Evolutionary conservation across 768 basidiomycete species (phyloP).

Genomic region (Phanerochaete carnosa): DNA sequence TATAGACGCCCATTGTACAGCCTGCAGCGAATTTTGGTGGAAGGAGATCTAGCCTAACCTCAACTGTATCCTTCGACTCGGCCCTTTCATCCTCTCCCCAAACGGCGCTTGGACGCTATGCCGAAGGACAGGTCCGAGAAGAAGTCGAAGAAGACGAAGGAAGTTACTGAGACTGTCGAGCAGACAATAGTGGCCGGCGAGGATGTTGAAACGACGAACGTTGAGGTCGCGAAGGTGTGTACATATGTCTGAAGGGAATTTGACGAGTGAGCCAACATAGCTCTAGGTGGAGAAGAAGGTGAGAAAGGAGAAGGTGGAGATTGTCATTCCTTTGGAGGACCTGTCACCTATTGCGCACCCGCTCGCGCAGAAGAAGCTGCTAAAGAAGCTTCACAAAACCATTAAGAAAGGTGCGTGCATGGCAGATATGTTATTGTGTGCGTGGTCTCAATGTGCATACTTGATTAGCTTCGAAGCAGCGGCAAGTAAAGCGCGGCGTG

Average conservation of each 20-base stretch:
- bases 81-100: background rate
- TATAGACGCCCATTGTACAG: background rate
- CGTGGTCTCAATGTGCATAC: background rate
- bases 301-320: slow-evolving; percentile 64
- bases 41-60: background rate
- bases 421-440: background rate
- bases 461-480: slow-evolving; percentile 78
- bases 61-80: background rate
- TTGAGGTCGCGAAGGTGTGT: slow-evolving; percentile 32
- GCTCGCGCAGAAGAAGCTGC: slow-evolving; percentile 87
- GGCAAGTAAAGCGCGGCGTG: slow-evolving; percentile 96
- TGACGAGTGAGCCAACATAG: slow-evolving; percentile 2
- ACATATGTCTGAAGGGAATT: background rate
- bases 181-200: slow-evolving; percentile 26
- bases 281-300: slow-evolving; percentile 50
- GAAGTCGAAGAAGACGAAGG: slow-evolving; percentile 59
- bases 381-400: slow-evolving; percentile 92
- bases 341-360: slow-evolving; percentile 94
- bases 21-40: background rate
- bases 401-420: slow-evolving; percentile 75
- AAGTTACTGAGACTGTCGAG: slow-evolving; percentile 21
- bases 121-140: slow-evolving; percentile 75
- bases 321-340: slow-evolving; percentile 70
- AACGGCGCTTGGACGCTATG: slow-evolving; percentile 35
- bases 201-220: slow-evolving; percentile 49